Evolutionary conservation across 352 stramenopile genomes (phyloP).

Genomic region (Globisporangium spinosum): DNA sequence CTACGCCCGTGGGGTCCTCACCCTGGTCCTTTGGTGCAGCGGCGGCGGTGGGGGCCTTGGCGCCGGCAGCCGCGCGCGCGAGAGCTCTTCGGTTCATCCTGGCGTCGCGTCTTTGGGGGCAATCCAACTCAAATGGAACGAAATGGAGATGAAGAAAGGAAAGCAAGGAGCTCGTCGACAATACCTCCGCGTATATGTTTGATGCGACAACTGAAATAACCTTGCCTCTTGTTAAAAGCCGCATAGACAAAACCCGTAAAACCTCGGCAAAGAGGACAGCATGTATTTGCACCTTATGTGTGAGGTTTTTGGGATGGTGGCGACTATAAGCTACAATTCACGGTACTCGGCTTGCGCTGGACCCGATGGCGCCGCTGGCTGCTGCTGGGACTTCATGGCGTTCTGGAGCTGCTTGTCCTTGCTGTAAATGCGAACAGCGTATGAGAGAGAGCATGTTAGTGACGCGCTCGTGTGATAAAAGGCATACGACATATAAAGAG

Average conservation of each 20-base stretch:
- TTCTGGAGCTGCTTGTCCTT: constrained; percentile 85
- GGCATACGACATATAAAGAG: background rate
- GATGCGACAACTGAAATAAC: background rate
- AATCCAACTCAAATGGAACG: background rate
- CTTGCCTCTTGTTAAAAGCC: too few relatives aligned
- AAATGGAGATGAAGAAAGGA: background rate
- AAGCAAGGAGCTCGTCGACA: background rate
- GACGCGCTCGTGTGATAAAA: background rate
- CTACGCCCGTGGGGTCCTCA: constrained; percentile 47
- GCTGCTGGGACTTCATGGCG: constrained; percentile 66
- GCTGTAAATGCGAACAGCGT: constrained; percentile 23
- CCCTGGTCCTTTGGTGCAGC: constrained; percentile 5
- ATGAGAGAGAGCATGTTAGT: background rate
- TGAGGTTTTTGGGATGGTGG: constrained; percentile 1
- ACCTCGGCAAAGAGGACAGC: background rate
- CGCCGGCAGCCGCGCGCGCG: constrained; percentile 36
- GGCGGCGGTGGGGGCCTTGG: constrained; percentile 14
- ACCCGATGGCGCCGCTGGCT: constrained; percentile 22
- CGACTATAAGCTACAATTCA: constrained; percentile 44
- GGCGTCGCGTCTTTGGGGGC: constrained; percentile 6
- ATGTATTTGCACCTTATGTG: background rate
- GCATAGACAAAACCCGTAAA: background rate
- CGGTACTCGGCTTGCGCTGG: constrained; percentile 76
- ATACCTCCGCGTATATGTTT: background rate
- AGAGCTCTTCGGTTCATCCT: constrained; percentile 75